Base-by-base conservation (phyloP, 2,329 filamentous ascomycete genomes). In the Colletotrichum australisinense region DNA sequence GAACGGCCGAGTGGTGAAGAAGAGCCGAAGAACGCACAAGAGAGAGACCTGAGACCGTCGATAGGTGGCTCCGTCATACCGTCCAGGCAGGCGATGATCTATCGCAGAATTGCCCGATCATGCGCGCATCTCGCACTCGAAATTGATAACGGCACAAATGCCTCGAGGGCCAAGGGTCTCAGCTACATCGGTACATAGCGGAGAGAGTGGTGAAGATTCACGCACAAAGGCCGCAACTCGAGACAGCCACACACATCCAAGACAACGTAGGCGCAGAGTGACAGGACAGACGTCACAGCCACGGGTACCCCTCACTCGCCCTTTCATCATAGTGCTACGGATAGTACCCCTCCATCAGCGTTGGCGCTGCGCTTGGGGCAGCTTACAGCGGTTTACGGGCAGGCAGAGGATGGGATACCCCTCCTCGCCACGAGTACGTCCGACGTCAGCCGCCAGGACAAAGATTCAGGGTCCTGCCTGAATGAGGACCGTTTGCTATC, bases 141-240 rank as follows among this genome's bases (percentile, higher is more conserved):
- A 24, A 22, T 4, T 22, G 8, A 22, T 4, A 28, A 11, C 53
- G 55, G 67, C 66, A 73, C 28, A 60, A 70, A 73, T 60, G 70
- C 60, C 66, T 73, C 67, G 9, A 63, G 24, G 60, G 28, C 19
- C 60, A 24, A 46, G 32, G 16, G 32, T 72, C 69, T 65, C 66
- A 64, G 55, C 55, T 73, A 57, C 59, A 69, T 57, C 70, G 60
- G 62, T 38, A 35, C 22, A 14, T 14, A 35, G 24, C 32, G 8
- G 22, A 52, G 42, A 53, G 67, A 73, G 24, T 70, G 70, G 70
- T 59, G 12, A 65, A 49, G 70, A 70, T 38, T 66, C 30, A 66
- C 67, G 70, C 70, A 70, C 60, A 73, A 73, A 73, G 57, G 42
- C 55, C 70, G 67, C 70, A 73, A 73, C 22, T 38, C 63, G 60